These are phyloP conservation scores for Saprolegnia diclina DNA, from an alignment of 352 stramenopile species.

Conservation along the genomic window DNA sequence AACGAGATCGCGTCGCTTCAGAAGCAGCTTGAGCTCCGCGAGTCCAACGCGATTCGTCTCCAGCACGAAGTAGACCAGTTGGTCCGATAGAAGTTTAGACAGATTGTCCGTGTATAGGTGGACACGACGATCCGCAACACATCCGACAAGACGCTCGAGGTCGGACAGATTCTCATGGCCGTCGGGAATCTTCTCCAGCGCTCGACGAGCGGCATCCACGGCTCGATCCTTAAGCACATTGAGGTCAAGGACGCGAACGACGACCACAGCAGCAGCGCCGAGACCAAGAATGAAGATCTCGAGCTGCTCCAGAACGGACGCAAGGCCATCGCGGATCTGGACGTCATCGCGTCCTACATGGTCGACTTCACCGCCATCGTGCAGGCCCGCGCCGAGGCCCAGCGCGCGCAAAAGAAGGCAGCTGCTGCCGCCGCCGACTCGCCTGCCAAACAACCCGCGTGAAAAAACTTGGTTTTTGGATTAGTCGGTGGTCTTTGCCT, in stretches of 20 bases:
- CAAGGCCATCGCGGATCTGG: slow-evolving; percentile 83
- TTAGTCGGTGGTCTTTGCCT: not conserved
- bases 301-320: slow-evolving; percentile 83
- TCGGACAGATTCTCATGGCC: slow-evolving; percentile 87
- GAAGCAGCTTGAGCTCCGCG: slow-evolving; percentile 62
- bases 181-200: slow-evolving; percentile 79
- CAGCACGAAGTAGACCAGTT: slow-evolving; percentile 53
- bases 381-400: slow-evolving; percentile 57
- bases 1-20: slow-evolving; percentile 87
- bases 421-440: slow-evolving; percentile 4
- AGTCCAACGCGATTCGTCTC: slow-evolving; percentile 60
- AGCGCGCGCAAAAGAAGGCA: slow-evolving; percentile 66
- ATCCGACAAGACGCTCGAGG: slow-evolving; percentile 86
- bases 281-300: slow-evolving; percentile 57
- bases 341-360: slow-evolving; percentile 92
- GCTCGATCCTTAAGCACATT: slow-evolving; percentile 84
- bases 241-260: slow-evolving; percentile 38
- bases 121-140: slow-evolving; percentile 83
- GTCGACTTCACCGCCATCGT: slow-evolving; percentile 86
- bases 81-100: not conserved
- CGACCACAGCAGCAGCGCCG: slow-evolving; percentile 16
- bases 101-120: slow-evolving; percentile 29
- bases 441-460: not conserved
- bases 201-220: slow-evolving; percentile 79
- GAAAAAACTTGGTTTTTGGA: not conserved